These are phyloP conservation scores for Pseudogymnoascus sp. DNA, from an alignment of 2,329 filamentous ascomycete species.

Conservation along the genomic window DNA sequence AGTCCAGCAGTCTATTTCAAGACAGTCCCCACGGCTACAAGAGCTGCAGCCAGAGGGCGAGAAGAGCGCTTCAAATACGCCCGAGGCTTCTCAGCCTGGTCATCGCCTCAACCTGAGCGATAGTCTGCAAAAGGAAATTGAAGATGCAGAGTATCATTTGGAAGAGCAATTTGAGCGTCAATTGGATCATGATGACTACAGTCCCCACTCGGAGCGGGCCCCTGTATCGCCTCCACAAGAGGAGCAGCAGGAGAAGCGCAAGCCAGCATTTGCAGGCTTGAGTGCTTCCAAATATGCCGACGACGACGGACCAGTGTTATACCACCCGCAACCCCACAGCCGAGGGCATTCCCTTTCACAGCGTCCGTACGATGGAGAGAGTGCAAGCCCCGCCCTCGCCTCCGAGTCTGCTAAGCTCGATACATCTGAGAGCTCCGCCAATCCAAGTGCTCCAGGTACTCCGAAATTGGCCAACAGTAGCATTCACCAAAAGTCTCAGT, in stretches of 20 bases:
- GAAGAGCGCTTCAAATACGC: constrained; percentile 47
- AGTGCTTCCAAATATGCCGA: constrained; percentile 40
- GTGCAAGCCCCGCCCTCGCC: constrained; percentile 33
- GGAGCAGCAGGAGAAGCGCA: constrained; percentile 16
- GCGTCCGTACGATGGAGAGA: constrained; percentile 52
- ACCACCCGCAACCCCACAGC: constrained; percentile 67
- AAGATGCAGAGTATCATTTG: constrained; percentile 77
- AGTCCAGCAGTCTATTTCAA: constrained; percentile 26
- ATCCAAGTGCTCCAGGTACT: constrained; percentile 63
- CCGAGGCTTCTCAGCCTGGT: constrained; percentile 46
- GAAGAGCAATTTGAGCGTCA: constrained; percentile 73
- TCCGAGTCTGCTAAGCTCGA: constrained; percentile 33
- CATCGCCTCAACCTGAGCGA: constrained; percentile 65
- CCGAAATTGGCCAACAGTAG: constrained; percentile 44
- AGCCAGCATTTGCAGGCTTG: constrained; percentile 18
- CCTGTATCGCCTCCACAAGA: constrained; percentile 14
- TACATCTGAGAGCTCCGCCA: constrained; percentile 61
- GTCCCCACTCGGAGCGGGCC: constrained; percentile 43
- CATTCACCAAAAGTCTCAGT: constrained; percentile 46
- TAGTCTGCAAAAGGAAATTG: constrained; percentile 74
- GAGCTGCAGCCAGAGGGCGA: constrained; percentile 65
- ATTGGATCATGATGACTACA: constrained; percentile 70
- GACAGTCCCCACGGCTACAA: constrained; percentile 55
- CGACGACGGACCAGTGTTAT: constrained; percentile 49
- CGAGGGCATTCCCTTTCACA: constrained; percentile 64